A percentile compares a stretch with the other conserved stretches of the same genome.
Conservation (phyloP, 192 early-diverging fungal genomes). For the Phlyctochytrium planicorne region DNA sequence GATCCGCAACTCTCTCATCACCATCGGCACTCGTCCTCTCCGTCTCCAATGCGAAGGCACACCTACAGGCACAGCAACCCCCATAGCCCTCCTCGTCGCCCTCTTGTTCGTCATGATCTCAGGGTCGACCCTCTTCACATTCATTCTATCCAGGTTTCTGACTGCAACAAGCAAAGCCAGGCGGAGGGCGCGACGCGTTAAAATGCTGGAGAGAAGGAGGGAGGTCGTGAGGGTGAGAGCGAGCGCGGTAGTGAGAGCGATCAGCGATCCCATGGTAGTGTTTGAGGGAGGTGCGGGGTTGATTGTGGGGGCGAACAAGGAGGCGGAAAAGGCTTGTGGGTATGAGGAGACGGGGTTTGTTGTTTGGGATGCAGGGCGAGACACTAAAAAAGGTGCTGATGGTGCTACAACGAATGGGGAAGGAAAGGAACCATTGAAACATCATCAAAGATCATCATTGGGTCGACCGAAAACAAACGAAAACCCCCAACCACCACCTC, state of each 20-base stretch:
- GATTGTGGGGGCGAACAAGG: background rate
- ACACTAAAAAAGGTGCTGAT: no score
- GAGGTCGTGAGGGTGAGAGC: background rate
- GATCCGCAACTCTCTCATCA: no score
- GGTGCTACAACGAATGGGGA: no score
- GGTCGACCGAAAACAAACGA: no score
- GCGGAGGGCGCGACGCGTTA: background rate
- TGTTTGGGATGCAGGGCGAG: background rate
- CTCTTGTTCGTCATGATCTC: background rate
- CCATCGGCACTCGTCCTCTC: background rate
- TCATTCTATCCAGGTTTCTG: background rate
- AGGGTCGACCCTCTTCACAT: background rate
- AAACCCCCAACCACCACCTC: no score
- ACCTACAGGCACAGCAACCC: background rate
- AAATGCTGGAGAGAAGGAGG: background rate
- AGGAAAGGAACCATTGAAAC: background rate
- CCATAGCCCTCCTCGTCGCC: background rate
- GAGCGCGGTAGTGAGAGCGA: background rate
- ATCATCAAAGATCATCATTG: no score
- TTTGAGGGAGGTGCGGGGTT: background rate
- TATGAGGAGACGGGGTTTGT: background rate
- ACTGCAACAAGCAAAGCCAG: background rate
- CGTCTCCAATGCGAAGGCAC: background rate
- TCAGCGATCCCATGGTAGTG: background rate
- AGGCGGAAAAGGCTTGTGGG: background rate